These are phyloP conservation scores for Luffa aegyptiaca DNA, from an alignment of 306 rosid species.

Conservation along the genomic window DNA sequence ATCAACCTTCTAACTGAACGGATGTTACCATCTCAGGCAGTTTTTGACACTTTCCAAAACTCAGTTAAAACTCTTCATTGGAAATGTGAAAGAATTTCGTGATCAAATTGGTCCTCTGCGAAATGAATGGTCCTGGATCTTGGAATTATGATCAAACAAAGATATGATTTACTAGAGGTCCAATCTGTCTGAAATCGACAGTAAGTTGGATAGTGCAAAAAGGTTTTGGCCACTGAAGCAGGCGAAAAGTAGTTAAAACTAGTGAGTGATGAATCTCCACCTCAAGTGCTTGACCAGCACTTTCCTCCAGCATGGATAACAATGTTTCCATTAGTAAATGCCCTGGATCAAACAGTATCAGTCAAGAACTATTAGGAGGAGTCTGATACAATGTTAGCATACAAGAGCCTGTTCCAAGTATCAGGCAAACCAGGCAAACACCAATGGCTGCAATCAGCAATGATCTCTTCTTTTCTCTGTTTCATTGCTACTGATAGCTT, in stretches of 20 bases:
- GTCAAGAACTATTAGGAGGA: constrained; percentile 10
- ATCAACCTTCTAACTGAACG: background rate
- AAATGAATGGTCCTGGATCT: background rate
- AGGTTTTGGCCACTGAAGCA: background rate
- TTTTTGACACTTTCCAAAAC: background rate
- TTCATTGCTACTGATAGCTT: constrained; percentile 6
- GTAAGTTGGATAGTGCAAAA: background rate
- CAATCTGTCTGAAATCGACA: background rate
- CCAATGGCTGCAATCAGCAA: constrained; percentile 39
- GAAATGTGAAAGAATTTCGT: background rate
- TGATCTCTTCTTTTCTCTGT: background rate
- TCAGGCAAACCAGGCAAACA: constrained; percentile 42
- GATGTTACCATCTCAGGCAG: background rate
- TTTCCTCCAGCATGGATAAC: background rate
- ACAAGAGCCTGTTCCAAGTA: constrained; percentile 36
- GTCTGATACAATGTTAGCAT: constrained; percentile 10
- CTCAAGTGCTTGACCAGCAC: background rate
- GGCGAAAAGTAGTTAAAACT: background rate
- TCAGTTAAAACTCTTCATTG: background rate
- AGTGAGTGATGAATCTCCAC: background rate
- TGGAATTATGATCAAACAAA: background rate
- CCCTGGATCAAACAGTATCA: background rate
- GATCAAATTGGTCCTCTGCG: background rate
- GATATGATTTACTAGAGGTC: background rate
- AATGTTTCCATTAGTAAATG: background rate